Conservation (phyloP, 148 eudicot genomes). For the Rheum nobile region DNA sequence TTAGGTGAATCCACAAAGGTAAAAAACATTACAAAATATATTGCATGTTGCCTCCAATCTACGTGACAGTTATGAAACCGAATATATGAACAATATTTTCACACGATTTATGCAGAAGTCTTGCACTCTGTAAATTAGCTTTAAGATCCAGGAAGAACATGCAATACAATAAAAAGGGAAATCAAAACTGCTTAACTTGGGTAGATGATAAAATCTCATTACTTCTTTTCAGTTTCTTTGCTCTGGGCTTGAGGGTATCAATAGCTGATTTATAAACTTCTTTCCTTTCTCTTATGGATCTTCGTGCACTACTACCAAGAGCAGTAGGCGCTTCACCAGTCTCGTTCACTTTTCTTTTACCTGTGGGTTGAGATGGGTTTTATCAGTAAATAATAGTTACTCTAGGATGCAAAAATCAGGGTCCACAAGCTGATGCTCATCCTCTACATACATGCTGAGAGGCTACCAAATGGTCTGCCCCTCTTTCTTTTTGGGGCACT, state of each 20-base stretch:
- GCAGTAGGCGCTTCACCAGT: neutral
- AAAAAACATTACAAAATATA: too few species aligned
- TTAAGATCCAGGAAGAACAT: neutral
- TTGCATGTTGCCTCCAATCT: neutral
- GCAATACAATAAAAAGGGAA: neutral
- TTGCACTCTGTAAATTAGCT: neutral
- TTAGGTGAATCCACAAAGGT: too few species aligned
- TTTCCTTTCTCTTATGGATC: constrained; percentile 9
- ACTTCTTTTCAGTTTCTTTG: constrained; percentile 21
- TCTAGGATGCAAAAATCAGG: neutral
- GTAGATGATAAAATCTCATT: constrained; percentile 15
- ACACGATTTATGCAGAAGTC: neutral
- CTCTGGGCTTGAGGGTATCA: constrained; percentile 13
- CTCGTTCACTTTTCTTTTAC: neutral
- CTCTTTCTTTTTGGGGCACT: constrained; percentile 37
- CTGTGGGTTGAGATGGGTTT: neutral
- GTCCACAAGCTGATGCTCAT: neutral
- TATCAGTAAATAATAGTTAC: constrained; percentile 7
- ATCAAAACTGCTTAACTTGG: constrained; percentile 25
- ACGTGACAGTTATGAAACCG: neutral
- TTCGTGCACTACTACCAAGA: neutral
- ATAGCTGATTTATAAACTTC: constrained; percentile 8
- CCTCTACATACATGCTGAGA: constrained; percentile 18
- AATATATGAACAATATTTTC: neutral
- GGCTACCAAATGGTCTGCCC: constrained; percentile 48